Evolutionary conservation across 176 grass and related monocot genomes (phyloP).

Genomic region (Triticum turgidum): DNA sequence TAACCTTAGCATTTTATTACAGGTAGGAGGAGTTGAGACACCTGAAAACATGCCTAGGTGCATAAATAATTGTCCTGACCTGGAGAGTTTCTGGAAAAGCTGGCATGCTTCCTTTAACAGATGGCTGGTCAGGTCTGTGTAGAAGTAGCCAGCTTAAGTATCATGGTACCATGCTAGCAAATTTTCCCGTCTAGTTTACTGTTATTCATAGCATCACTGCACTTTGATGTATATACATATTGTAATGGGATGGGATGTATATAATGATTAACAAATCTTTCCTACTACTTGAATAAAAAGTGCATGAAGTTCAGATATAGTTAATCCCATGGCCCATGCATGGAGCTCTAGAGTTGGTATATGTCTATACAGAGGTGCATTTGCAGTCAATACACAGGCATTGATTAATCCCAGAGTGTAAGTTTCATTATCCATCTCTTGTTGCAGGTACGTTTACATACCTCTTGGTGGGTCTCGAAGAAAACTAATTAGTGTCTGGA

Average conservation of each 20-base stretch:
- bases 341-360: conserved; percentile 17
- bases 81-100: conserved; percentile 99
- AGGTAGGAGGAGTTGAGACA: conserved; percentile 80
- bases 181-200: not conserved
- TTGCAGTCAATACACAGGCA: not conserved
- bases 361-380: conserved; percentile 12
- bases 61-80: conserved; percentile 89
- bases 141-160: conserved; percentile 28
- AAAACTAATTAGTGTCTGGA: conserved; percentile 95
- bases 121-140: conserved; percentile 92
- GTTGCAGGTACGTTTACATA: conserved; percentile 87
- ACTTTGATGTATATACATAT: conserved; percentile 5
- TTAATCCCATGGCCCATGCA: conserved; percentile 12
- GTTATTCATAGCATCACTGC: not conserved
- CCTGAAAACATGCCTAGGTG: conserved; percentile 98
- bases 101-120: conserved; percentile 97
- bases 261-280: not conserved
- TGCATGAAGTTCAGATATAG: not conserved
- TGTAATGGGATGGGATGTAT: not conserved
- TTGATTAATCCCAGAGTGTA: not conserved
- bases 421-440: conserved; percentile 24
- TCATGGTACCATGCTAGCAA: not conserved
- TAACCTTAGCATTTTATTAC: conserved; percentile 34
- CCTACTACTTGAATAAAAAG: not conserved
- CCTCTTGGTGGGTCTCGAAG: conserved; percentile 84